A percentile compares a stretch with the other conserved stretches of the same genome.
Conservation (phyloP, 176 grass and related monocot genomes). For the Aegilops tauschii region DNA sequence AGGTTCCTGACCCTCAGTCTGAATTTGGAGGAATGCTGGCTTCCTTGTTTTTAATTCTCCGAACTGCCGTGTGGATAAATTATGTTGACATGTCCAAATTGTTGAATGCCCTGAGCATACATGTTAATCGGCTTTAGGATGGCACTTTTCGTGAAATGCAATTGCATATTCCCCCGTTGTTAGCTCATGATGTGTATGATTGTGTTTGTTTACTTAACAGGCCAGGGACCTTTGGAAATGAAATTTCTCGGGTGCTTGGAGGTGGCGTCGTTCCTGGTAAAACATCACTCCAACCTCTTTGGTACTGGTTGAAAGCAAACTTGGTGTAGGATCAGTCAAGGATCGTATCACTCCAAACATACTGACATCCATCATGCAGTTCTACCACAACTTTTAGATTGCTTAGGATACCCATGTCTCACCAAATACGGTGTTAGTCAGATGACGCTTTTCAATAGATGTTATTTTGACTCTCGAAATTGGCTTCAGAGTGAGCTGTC, state of each 20-base stretch:
- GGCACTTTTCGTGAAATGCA: not conserved
- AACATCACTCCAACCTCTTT: not conserved
- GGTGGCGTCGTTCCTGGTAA: conserved; percentile 94
- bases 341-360: not conserved
- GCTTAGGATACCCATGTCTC: not conserved
- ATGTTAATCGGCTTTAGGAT: not conserved
- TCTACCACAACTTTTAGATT: not conserved
- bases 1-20: conserved; percentile 5
- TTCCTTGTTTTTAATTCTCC: not conserved
- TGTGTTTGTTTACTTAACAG: conserved; percentile 34
- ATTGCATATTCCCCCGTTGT: not conserved
- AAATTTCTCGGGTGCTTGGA: conserved; percentile 80
- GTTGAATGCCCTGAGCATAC: not conserved
- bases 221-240: conserved; percentile 63
- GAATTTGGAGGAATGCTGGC: not conserved
- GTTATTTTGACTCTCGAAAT: not conserved
- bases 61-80: not conserved
- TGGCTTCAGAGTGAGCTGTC: not conserved
- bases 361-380: not conserved
- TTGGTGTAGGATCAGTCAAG: not conserved
- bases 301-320: not conserved
- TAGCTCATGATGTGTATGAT: not conserved
- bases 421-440: not conserved
- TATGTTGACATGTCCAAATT: not conserved
- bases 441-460: not conserved